Evolutionary conservation across 192 early-diverging fungal species (phyloP).

Genomic region (Mortierella alpina): DNA sequence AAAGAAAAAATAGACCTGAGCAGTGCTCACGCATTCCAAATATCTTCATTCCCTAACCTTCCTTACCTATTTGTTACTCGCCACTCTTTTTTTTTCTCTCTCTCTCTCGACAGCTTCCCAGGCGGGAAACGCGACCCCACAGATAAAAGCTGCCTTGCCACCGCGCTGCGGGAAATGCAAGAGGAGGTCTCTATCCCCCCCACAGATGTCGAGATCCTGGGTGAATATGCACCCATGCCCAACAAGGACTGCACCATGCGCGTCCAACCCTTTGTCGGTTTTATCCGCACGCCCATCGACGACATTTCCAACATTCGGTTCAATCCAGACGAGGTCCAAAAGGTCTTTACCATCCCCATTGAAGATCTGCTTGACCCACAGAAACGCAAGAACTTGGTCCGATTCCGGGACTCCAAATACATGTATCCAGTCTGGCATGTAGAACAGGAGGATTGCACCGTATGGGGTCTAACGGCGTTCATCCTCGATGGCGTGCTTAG

Average conservation of each 20-base stretch:
- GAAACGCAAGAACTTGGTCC: slow-evolving; percentile 40
- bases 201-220: slow-evolving; percentile 66
- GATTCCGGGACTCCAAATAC: slow-evolving; percentile 65
- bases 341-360: slow-evolving; percentile 78
- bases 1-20: background rate
- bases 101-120: slow-evolving; percentile 64
- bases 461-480: slow-evolving; percentile 88
- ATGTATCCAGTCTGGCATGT: slow-evolving; percentile 66
- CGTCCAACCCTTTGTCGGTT: slow-evolving; percentile 73
- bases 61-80: background rate
- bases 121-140: slow-evolving; percentile 75
- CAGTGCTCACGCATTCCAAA: background rate
- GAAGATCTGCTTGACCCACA: slow-evolving; percentile 67
- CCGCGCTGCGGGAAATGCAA: slow-evolving; percentile 86
- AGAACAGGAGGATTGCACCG: slow-evolving; percentile 54
- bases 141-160: slow-evolving; percentile 66
- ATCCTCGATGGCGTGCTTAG: slow-evolving; percentile 69
- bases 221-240: slow-evolving; percentile 69
- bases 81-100: slow-evolving; percentile 11
- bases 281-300: slow-evolving; percentile 57
- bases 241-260: slow-evolving; percentile 66
- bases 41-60: background rate
- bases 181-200: slow-evolving; percentile 79
- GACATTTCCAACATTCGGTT: slow-evolving; percentile 49
- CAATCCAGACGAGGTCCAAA: slow-evolving; percentile 75